Evolutionary conservation across 1,139 yeast species (phyloP).

Genomic region (Geotrichum phurueaensis): DNA sequence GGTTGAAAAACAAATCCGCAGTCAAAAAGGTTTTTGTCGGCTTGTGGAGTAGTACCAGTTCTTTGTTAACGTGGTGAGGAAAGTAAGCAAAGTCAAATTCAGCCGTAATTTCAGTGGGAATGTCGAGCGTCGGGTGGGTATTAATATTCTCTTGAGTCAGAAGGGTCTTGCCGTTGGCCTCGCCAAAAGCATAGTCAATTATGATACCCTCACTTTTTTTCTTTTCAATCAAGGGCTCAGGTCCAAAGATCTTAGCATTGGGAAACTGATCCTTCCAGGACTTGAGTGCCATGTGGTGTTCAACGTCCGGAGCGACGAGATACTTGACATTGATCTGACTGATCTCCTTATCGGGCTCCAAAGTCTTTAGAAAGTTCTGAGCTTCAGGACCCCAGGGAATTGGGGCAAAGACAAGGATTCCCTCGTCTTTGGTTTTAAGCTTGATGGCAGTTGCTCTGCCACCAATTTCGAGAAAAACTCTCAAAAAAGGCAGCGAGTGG

Average conservation of each 20-base stretch:
- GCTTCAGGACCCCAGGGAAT: slow-evolving; percentile 48
- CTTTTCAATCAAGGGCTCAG: slow-evolving; percentile 38
- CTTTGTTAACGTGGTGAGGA: slow-evolving; percentile 51
- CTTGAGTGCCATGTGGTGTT: slow-evolving; percentile 36
- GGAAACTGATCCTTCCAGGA: slow-evolving; percentile 49
- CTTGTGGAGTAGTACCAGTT: slow-evolving; percentile 47
- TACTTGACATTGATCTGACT: slow-evolving; percentile 34
- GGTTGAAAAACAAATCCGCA: slow-evolving; percentile 54
- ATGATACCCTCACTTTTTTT: slow-evolving; percentile 31
- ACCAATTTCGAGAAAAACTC: slow-evolving; percentile 45
- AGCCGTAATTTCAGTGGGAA: slow-evolving; percentile 29
- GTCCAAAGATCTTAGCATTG: slow-evolving; percentile 46
- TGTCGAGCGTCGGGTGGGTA: slow-evolving; percentile 19
- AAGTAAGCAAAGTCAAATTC: slow-evolving; percentile 52
- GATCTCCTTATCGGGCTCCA: slow-evolving; percentile 37
- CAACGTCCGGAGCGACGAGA: slow-evolving; percentile 33
- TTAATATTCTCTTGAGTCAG: slow-evolving; percentile 20
- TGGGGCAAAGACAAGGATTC: slow-evolving; percentile 52
- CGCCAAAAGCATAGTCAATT: slow-evolving; percentile 37
- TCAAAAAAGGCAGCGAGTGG: slow-evolving; percentile 37
- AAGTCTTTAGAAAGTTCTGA: slow-evolving; percentile 39
- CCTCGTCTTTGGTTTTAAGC: slow-evolving; percentile 23
- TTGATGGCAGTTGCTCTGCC: slow-evolving; percentile 51
- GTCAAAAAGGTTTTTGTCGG: slow-evolving; percentile 45
- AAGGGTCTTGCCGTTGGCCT: slow-evolving; percentile 15